Evolutionary conservation across 371 early-diverging fungal genomes (phyloP), one percentile per base, ranked within the genome.

Genomic region (Saksenaea oblongispora): DNA sequence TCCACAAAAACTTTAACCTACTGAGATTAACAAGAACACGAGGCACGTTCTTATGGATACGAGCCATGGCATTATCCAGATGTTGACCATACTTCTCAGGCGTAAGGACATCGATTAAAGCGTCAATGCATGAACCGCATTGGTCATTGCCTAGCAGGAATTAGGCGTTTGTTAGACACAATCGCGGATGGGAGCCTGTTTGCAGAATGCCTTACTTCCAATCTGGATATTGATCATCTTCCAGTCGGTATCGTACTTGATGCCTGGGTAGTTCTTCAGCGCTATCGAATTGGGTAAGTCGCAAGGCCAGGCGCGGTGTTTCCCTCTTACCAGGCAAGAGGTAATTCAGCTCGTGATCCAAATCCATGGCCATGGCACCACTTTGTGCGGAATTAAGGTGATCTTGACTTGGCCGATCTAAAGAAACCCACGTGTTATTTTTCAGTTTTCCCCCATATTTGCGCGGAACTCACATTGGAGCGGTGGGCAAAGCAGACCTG

Each of bases 311-410:
- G 5, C 0, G 41, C 13, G n/a, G n/a, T n/a, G n/a, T n/a, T n/a
- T n/a, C n/a, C n/a, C n/a, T 1, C 55, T 28, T 64, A 64, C 66
- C 54, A 35, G 61, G 44, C 9, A 65, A 61, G 17, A 72, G 59
- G 54, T 72, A 72, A 22, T 63, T 41, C 17, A 69, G 51, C 55
- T 72, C 66, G 42, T 61, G 37, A 5, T 66, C 59, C 35, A 72
- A 61, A 15, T 72, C 66, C 28, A 39, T 51, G 7, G 62, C 66
- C 60, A 69, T 22, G 1, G 56, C 66, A 34, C 66, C 73, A 53
- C 69, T 65, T 55, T 69, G 66, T 24, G 73, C 73, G 28, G 66
- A 66, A 65, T 72, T 72, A 9, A 72, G 34, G 1, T 58, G 34
- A 26, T 72, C 73, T 28, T 18, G 22, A 15, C 42, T 10, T 11